These are phyloP conservation scores for Lecanicillium sp. DNA, from an alignment of 2,329 filamentous ascomycete genomes.

Conservation along the genomic window DNA sequence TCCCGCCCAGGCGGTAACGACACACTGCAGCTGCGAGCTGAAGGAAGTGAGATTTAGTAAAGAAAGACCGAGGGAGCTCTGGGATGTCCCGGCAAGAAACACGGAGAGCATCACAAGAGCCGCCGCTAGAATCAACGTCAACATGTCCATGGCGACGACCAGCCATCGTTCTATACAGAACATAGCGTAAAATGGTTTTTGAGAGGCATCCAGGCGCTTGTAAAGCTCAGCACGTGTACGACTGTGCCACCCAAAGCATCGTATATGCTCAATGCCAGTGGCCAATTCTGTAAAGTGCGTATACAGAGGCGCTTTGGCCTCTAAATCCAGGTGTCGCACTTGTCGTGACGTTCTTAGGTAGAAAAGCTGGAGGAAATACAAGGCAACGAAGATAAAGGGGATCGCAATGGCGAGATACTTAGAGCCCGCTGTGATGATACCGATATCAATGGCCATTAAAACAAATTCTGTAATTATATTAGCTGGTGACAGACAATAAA, in stretches of 20 bases:
- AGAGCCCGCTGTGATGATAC: background rate
- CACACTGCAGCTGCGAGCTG: background rate
- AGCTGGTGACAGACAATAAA: no score
- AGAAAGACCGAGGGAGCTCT: background rate
- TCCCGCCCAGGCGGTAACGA: background rate
- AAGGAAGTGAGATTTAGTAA: background rate
- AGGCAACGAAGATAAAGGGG: background rate
- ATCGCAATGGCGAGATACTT: background rate
- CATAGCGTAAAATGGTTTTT: constrained; percentile 1
- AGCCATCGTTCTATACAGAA: background rate
- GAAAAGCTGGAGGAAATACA: background rate
- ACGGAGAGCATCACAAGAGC: background rate
- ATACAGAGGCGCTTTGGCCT: background rate
- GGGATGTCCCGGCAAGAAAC: background rate
- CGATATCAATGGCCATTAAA: background rate
- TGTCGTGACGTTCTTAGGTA: constrained; percentile 4
- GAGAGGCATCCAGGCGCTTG: background rate
- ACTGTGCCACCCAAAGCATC: background rate
- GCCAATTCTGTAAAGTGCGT: background rate
- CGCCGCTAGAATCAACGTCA: background rate
- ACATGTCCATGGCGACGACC: background rate
- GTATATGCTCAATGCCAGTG: background rate
- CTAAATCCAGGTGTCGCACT: background rate
- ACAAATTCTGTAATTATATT: no score
- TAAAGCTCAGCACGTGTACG: background rate